Evolutionary conservation across 371 early-diverging fungal genomes (phyloP), one percentile per base, ranked within the genome.

Genomic region (Coemansia linderi): DNA sequence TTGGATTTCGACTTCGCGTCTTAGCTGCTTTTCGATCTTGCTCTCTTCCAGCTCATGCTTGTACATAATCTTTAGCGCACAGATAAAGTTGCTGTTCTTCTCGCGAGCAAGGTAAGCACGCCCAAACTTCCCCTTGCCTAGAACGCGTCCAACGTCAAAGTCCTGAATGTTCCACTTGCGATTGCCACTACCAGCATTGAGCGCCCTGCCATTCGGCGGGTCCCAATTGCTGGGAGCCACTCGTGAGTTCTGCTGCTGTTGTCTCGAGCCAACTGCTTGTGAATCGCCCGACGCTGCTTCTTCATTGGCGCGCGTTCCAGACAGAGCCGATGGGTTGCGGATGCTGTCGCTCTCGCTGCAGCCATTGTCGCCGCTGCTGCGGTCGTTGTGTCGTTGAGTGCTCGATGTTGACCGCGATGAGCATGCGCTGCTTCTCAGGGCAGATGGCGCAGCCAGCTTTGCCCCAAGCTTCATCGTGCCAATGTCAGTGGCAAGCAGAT

Each of bases 121-220:
- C 1, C 99, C 99, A 85, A 99, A 99, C 70, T 95, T 95, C 8
- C 99, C 99, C 75, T 90, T 89, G 29, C 99, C 99, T 6, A 99
- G 82, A 0, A 92, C 84, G 48, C 88, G 85, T 12, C 98, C 99
- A 59, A 99, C 88, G 69, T 99, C 98, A 87, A 99, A 99, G 82
- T 99, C 98, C 13, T 90, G 81, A 50, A 99, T 75, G 10, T 90
- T 85, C 97, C 96, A 97, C 62, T 82, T 69, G 27, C 73, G 68
- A 33, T 41, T 61, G 27, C 24, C 44, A 40, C 61, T 44, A 22
- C 7, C 15, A n/a, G 13, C 33, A n/a, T 17, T 15, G 29, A 33
- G 33, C 33, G 33, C 33, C 9, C 7, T 56, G 33, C 56, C 36
- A 56, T 17, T 15, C n/a, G 56, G 56, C 9, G 56, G 56, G 56